phyloP scores from a whole-genome alignment of 2,329 filamentous ascomycete species.

The Microdochium nivale region DNA sequence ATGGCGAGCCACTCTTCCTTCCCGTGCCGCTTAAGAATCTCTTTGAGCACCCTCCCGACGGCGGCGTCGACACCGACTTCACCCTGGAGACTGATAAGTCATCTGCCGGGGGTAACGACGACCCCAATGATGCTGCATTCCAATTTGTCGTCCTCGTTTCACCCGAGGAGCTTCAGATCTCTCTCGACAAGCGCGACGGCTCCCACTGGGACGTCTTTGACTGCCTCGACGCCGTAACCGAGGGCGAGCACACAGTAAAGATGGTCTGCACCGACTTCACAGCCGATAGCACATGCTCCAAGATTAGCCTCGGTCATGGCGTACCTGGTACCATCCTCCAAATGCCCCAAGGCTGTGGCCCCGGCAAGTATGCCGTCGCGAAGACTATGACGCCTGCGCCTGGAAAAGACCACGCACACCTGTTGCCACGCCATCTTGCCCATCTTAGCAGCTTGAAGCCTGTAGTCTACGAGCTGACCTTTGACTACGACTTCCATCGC shows the following conservation, averaged over 20 bases:
- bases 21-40: conserved; percentile 25
- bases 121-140: conserved; percentile 22
- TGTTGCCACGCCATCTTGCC: conserved; percentile 12
- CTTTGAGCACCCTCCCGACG: conserved; percentile 22
- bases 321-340: conserved; percentile 27
- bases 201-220: conserved; percentile 33
- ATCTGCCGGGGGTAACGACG: conserved; percentile 9
- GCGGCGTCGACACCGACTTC: conserved; percentile 19
- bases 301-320: conserved; percentile 26
- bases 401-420: conserved; percentile 8
- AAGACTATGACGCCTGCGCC: conserved; percentile 14
- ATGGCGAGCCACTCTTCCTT: conserved; percentile 20
- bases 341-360: conserved; percentile 29
- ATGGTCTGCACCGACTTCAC: conserved; percentile 26
- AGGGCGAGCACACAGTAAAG: conserved; percentile 23
- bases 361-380: conserved; percentile 28
- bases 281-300: conserved; percentile 24
- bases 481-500: conserved; percentile 28
- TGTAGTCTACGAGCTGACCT: conserved; percentile 25
- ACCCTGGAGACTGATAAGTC: conserved; percentile 19
- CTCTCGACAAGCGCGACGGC: conserved; percentile 31
- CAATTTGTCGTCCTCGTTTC: conserved; percentile 20
- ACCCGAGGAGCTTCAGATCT: conserved; percentile 22
- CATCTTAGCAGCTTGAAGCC: conserved; percentile 3
- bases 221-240: conserved; percentile 19